Evolutionary conservation across 192 early-diverging fungal genomes (phyloP).

Genomic region (Martensiomyces pterosporus): DNA sequence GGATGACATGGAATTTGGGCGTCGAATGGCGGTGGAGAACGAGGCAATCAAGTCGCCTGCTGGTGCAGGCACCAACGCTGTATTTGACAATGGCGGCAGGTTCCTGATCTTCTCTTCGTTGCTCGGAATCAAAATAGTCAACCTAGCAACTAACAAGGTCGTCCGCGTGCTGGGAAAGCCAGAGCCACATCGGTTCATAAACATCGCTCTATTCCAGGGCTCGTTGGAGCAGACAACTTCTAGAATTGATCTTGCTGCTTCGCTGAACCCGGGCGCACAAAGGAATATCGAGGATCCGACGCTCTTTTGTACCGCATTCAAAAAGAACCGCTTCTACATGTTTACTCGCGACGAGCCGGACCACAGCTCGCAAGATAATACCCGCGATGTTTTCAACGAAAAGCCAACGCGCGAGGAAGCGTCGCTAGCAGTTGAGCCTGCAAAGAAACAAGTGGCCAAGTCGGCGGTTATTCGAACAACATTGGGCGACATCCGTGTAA

Average conservation of each 20-base stretch:
- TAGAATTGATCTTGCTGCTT: conserved; percentile 58
- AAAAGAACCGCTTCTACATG: conserved; percentile 92
- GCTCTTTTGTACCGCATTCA: conserved; percentile 84
- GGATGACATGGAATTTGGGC: conserved; percentile 98
- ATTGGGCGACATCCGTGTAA: conserved; percentile 85
- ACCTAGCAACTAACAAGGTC: conserved; percentile 81
- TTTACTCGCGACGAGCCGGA: conserved; percentile 84
- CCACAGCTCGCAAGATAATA: conserved; percentile 50
- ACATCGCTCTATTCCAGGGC: conserved; percentile 88
- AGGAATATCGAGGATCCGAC: conserved; percentile 76
- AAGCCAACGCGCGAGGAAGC: conserved; percentile 95
- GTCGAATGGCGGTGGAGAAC: conserved; percentile 81
- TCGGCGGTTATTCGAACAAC: conserved; percentile 85
- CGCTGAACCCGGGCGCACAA: conserved; percentile 80
- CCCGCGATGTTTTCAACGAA: conserved; percentile 96
- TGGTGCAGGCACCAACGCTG: conserved; percentile 63
- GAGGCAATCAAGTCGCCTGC: conserved; percentile 78
- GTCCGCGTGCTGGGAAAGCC: conserved; percentile 80
- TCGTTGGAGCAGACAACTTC: not conserved
- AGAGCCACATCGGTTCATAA: conserved; percentile 87
- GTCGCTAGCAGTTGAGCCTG: conserved; percentile 69
- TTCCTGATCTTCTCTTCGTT: conserved; percentile 91
- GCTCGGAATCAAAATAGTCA: conserved; percentile 93
- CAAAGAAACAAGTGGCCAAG: conserved; percentile 60
- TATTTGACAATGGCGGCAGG: conserved; percentile 88